Conservation (phyloP, 2,329 filamentous ascomycete species). For the Didymella glomerata region DNA sequence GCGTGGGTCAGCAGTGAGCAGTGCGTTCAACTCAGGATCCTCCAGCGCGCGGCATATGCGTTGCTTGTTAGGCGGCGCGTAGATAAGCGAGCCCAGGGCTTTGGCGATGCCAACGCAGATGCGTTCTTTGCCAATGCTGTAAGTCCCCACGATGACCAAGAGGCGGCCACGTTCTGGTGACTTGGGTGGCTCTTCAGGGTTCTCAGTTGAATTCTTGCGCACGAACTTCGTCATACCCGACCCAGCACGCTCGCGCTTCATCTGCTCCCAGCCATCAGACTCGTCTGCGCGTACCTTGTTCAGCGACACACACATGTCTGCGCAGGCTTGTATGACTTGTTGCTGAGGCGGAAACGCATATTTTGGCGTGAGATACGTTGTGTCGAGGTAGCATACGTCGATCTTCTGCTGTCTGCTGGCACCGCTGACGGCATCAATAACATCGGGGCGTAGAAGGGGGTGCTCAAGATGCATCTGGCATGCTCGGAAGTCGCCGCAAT, state of each 20-base stretch:
- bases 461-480: slow-evolving; percentile 85
- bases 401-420: slow-evolving; percentile 83
- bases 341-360: slow-evolving; percentile 92
- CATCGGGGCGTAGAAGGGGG: slow-evolving; percentile 79
- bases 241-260: slow-evolving; percentile 63
- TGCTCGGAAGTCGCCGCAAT: slow-evolving; percentile 95
- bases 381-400: slow-evolving; percentile 96
- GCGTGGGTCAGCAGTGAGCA: slow-evolving; percentile 80
- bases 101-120: slow-evolving; percentile 92
- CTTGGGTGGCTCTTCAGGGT: slow-evolving; percentile 39
- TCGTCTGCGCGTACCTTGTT: slow-evolving; percentile 70
- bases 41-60: slow-evolving; percentile 85
- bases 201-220: slow-evolving; percentile 52
- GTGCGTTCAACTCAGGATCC: slow-evolving; percentile 78
- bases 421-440: slow-evolving; percentile 73
- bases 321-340: slow-evolving; percentile 86
- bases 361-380: slow-evolving; percentile 93
- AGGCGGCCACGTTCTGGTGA: slow-evolving; percentile 68
- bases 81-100: slow-evolving; percentile 88
- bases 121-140: slow-evolving; percentile 96
- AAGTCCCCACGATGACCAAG: slow-evolving; percentile 92
- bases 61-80: slow-evolving; percentile 82
- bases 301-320: slow-evolving; percentile 83
- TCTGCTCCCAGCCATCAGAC: slow-evolving; percentile 64
- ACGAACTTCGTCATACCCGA: slow-evolving; percentile 71